Base-by-base conservation (phyloP, 2,329 filamentous ascomycete genomes). In the Lachnellula occidentalis region DNA sequence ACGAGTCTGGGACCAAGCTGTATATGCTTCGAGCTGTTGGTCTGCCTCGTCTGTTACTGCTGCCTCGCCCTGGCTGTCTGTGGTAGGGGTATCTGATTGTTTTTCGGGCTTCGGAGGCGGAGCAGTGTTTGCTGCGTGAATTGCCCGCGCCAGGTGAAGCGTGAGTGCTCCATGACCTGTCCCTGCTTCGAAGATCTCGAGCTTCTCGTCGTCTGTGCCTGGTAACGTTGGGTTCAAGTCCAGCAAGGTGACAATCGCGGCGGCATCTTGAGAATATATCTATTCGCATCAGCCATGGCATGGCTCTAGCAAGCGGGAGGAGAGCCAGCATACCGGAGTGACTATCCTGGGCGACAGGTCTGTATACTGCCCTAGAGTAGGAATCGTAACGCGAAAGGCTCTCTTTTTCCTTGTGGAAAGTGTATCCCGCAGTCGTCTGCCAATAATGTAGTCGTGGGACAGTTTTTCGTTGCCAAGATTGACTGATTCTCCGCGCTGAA, bases 81-180 rank as follows among this genome's bases (percentile, higher is more conserved):
- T 21, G 14, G 34, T 14, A 15, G 24, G 41, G 11, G 41, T 3
- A 14, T 36, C 42, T 12, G 27, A 7, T 24, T 51, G 59, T 22
- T 48, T 39, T 46, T 56, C n/a, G n/a, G 55, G 54, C 15, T 77
- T 67, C 14, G 69, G 64, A 0, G 78, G 76, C 5, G 78, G 72
- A 3, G 75, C 71, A 2, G 80, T 72, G 64, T 92, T 92, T 17
- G 83, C 86, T 45, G 81, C 88, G 66, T 92, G 86, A 45, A 94
- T 81, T 2, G 88, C 87, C 50, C 87, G 80, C 31, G 88, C 84
- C 21, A 94, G 76, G 65, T 92, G 82, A 4, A 94, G 71, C 0
- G 88, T 92, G 55, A 94, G 71, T 34, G 86, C 85, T 55, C 89
- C 90, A 75, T 92, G 88, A n/a, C 89, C 90, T 3, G 89, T 94